A percentile compares a stretch with the other conserved stretches of the same genome.
phyloP scores from a whole-genome alignment of 2,329 filamentous ascomycete genomes.

The Fusarium brevicatenulatum region DNA sequence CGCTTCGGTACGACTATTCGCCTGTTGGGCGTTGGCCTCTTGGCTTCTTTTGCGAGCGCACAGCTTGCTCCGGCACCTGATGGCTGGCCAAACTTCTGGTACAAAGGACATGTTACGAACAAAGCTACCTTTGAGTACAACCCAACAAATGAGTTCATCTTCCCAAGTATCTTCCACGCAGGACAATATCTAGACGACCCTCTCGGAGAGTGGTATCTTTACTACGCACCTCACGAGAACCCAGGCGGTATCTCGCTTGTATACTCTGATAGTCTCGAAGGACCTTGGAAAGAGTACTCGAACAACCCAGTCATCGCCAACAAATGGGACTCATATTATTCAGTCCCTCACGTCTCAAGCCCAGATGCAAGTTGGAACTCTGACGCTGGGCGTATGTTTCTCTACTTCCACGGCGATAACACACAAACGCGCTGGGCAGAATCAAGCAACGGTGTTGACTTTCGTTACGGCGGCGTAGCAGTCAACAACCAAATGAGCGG shows the following conservation, averaged over 20 bases:
- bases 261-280: conserved; percentile 33
- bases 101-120: conserved; percentile 37
- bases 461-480: conserved; percentile 27
- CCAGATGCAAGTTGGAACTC: conserved; percentile 25
- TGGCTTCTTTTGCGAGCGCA: background rate
- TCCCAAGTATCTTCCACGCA: conserved; percentile 42
- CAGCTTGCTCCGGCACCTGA: conserved; percentile 19
- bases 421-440: conserved; percentile 18
- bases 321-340: conserved; percentile 18
- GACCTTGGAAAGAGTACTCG: conserved; percentile 16
- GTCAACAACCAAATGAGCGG: conserved; percentile 40
- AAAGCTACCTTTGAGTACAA: conserved; percentile 38
- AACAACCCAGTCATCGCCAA: conserved; percentile 20
- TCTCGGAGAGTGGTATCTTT: conserved; percentile 41
- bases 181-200: conserved; percentile 29
- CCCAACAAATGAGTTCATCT: conserved; percentile 43
- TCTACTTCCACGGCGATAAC: conserved; percentile 31
- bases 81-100: conserved; percentile 38
- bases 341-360: conserved; percentile 28
- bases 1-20: background rate
- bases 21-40: background rate
- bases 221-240: conserved; percentile 44
- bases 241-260: conserved; percentile 39
- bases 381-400: background rate
- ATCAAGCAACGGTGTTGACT: conserved; percentile 11